Evolutionary conservation across 352 stramenopile genomes (phyloP).

Genomic region (Saprolegnia diclina): DNA sequence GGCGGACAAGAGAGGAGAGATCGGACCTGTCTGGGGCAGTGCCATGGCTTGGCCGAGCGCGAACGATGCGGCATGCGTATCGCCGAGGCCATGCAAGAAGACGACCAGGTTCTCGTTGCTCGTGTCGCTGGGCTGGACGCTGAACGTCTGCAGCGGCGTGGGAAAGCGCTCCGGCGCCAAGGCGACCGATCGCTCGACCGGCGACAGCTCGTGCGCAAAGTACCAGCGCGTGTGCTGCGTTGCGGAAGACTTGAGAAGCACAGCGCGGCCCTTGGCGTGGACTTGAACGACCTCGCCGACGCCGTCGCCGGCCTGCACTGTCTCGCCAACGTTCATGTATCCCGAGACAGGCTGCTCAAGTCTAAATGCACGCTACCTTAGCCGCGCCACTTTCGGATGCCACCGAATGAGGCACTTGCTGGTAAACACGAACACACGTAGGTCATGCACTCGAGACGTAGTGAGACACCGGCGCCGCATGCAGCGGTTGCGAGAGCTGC

Average conservation of each 20-base stretch:
- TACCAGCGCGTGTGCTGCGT: constrained; percentile 4
- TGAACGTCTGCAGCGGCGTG: neutral
- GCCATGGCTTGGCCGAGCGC: constrained; percentile 19
- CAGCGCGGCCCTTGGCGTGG: neutral
- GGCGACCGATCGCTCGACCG: neutral
- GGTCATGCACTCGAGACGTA: no score
- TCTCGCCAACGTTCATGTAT: neutral
- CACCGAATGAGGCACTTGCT: no score
- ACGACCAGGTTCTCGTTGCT: constrained; percentile 25
- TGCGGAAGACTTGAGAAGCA: neutral
- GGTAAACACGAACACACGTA: no score
- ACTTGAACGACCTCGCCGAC: neutral
- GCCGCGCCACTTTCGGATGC: no score
- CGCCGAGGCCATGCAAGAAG: constrained; percentile 25
- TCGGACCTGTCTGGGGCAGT: constrained; percentile 21
- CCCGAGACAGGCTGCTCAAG: no score
- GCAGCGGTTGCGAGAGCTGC: no score
- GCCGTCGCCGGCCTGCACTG: neutral
- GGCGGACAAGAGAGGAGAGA: neutral
- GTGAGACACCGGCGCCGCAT: no score
- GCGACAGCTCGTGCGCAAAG: constrained; percentile 7
- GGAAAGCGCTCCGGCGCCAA: constrained; percentile 5
- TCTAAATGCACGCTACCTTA: neutral
- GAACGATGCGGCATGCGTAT: constrained; percentile 14
- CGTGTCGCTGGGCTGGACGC: neutral